Evolutionary conservation across 2,329 filamentous ascomycete genomes (phyloP).

Genomic region (Pseudocercospora cruenta): DNA sequence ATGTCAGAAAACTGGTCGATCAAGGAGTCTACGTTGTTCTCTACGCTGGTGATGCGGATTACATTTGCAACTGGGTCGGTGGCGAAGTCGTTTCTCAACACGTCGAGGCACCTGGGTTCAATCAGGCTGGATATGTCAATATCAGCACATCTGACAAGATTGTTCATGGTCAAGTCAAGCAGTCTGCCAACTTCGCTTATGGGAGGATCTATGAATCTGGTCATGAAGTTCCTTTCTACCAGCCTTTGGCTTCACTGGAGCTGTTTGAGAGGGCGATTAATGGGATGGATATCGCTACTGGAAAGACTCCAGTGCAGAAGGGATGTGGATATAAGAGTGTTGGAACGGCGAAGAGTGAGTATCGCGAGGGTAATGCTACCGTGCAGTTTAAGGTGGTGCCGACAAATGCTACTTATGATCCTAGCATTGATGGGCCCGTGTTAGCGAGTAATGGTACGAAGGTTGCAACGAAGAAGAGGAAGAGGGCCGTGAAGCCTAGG

Average conservation of each 20-base stretch:
- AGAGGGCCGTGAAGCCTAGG: background rate
- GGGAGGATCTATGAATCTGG: constrained; percentile 42
- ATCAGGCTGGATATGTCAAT: constrained; percentile 39
- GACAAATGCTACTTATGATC: background rate
- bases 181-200: constrained; percentile 54
- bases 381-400: background rate
- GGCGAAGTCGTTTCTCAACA: constrained; percentile 54
- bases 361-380: constrained; percentile 42
- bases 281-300: background rate
- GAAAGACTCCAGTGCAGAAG: background rate
- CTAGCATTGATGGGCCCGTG: background rate
- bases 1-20: constrained; percentile 1
- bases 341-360: background rate
- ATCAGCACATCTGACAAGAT: constrained; percentile 55
- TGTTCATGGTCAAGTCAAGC: constrained; percentile 56
- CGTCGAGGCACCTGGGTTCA: constrained; percentile 47
- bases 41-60: constrained; percentile 59
- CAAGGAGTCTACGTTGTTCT: constrained; percentile 53
- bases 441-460: background rate
- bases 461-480: background rate
- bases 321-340: background rate
- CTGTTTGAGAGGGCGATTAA: constrained; percentile 46
- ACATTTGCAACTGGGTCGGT: constrained; percentile 62
- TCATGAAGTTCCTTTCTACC: constrained; percentile 45
- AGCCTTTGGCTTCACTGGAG: constrained; percentile 51